Base-by-base conservation (phyloP, 305 asterid species). In the Fraxinus sp. region DNA sequence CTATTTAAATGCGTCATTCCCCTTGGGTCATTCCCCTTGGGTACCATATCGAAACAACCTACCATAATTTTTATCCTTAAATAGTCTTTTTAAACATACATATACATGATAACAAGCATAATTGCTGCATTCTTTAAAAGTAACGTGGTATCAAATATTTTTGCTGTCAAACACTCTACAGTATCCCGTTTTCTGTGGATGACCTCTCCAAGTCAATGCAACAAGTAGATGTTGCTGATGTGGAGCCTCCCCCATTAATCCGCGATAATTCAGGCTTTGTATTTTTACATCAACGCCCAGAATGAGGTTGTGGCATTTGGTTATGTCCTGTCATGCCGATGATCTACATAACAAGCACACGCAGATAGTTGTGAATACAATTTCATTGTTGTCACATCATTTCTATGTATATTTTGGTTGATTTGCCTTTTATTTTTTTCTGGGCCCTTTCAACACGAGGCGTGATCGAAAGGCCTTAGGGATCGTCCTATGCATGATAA, bases 121-220 rank as follows among this genome's bases (percentile, higher is more conserved):
- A 32, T 70, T 70, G 39, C 74, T 66, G 16, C 73, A 24, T 68
- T 64, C n/a, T 64, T 24, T 64, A 64, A 24, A 64, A 64, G 32
- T 64, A 20, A 24, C n/a, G 11, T 64, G 72, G 33, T 20, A 22
- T 64, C 72, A 20, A 22, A 22, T 64, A 24, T 46, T 72, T 49
- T 13, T 77, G 49, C 57, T 62, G 35, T 26, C 28, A 36, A 84
- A 80, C 81, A 68, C 41, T 89, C 41, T 89, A 93, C 98, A 96
- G 99, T 88, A 94, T 96, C 73, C 99, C 99, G 0, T 96, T 96
- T 90, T 91, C 99, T 3, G 95, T 96, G 87, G 98, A 96, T 83
- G 98, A 96, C 89, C 91, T 96, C 81, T 96, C 98, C 86, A 96
- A 92, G 88, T 85, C 99, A 81, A 90, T 92, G 96, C 92, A 90